Evolutionary conservation across 108 stramenopile genomes (phyloP), one percentile per base, ranked within the genome.

Genomic region (Craspedostauros australis): DNA sequence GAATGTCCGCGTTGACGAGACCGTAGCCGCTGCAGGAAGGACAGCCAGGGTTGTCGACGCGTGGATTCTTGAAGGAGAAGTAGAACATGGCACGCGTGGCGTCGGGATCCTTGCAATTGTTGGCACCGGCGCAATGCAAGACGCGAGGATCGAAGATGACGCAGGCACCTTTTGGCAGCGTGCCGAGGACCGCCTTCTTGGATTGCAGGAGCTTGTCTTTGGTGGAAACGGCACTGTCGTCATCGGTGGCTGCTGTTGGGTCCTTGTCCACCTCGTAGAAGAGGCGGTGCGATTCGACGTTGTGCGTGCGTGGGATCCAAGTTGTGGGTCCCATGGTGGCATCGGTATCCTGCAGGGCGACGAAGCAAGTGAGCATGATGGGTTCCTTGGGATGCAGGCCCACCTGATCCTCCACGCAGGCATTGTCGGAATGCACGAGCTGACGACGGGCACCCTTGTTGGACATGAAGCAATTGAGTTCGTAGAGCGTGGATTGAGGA

Each of bases 351-450:
- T 91, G 90, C 40, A 91, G 56, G 24, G 90, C 79, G 29, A 86
- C 65, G 47, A 91, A 91, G 43, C 86, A 88, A 6, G 90, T 91
- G 41, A 71, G 63, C 55, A 91, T 40, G 7, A 76, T 76, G 7
- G 83, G 67, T 7, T 77, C 83, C 26, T 57, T 64, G n/a, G n/a
- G n/a, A n/a, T n/a, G n/a, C n/a, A n/a, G n/a, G n/a, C n/a, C n/a
- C n/a, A n/a, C n/a, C 12, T 66, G 64, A 4, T 66, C 44, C n/a
- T n/a, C n/a, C 9, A 50, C 41, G 40, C 31, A 66, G 0, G 88
- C 84, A 15, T 82, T 90, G 58, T 91, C 90, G 22, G 86, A 86
- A 71, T 91, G 90, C 24, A 83, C 50, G 16, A 85, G 81, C 45
- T 91, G 90, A 9, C 90, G 72, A 38, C 86, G 69, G 54, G 72